Base-by-base conservation (phyloP, 2,329 filamentous ascomycete genomes). In the Diaporthe sp. region DNA sequence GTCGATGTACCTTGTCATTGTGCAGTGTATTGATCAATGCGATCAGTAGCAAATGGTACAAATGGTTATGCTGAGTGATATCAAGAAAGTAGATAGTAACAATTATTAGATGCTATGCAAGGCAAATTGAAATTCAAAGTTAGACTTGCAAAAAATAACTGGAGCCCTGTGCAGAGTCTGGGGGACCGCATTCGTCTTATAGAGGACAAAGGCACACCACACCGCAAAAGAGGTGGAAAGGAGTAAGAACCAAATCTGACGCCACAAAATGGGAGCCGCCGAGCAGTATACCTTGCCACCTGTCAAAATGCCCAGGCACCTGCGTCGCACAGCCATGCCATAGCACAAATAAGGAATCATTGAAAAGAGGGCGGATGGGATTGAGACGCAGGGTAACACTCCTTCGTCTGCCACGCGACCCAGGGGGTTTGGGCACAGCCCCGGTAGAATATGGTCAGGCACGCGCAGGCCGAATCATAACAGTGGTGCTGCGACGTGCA, bases 111-210 rank as follows among this genome's bases (percentile, higher is more conserved):
- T 5, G 10, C 1, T 35, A 22, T 39, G 30, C 13, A 37, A n/a
- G 5, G 12, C 22, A 25, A 25, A 15, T 51, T 5, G 47, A 5
- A 15, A 6, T 12, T 51, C 6, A 8, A 12, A 37, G n/a, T 35
- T 50, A 47, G 44, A 47, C 7, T 50, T 10, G n/a, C n/a, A 27
- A 13, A 22, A 30, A 19, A 66, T 13, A 53, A 68, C 4, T 13
- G 27, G 19, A 32, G 10, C 25, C 19, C 7, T 19, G 8, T 8
- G 13, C 8, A 51, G 30, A 35, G 32, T 39, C 22, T 8, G 32
- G 47, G 47, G 44, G 22, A n/a, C 44, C 47, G 32, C 47, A 53
- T 39, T 25, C 44, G 63, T 53, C 44, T 68, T 68, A 68, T 53
- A 68, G 15, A 22, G 19, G 22, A 53, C 47, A 68, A 68, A 53